These are phyloP conservation scores for Dictyostelium intermedium DNA, from an alignment of 78 protist genomes.

Conservation along the genomic window DNA sequence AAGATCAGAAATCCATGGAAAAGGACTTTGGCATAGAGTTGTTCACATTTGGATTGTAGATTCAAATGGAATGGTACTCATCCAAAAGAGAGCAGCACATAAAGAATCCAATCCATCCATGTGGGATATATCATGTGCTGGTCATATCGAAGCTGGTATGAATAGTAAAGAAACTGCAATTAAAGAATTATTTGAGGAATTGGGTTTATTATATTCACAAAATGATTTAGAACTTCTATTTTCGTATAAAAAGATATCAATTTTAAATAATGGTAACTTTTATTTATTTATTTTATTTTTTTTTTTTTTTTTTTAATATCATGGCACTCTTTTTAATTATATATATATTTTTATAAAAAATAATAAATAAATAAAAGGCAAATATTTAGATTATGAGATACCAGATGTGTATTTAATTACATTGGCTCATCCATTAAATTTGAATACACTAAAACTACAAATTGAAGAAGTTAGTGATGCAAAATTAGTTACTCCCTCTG, in stretches of 20 bases:
- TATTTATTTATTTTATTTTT: background rate
- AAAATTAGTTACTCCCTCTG: background rate
- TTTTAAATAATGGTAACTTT: slow-evolving; percentile 20
- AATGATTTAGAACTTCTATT: slow-evolving; percentile 21
- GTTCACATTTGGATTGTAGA: slow-evolving; percentile 45
- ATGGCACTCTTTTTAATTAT: no score
- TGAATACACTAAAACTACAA: slow-evolving; percentile 6
- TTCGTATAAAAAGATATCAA: background rate
- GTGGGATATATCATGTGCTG: slow-evolving; percentile 79
- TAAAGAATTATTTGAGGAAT: slow-evolving; percentile 50
- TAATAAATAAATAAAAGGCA: background rate
- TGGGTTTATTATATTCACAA: slow-evolving; percentile 26
- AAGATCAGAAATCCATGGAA: slow-evolving; percentile 31
- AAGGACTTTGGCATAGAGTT: slow-evolving; percentile 38
- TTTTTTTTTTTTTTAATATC: background rate
- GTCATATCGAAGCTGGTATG: slow-evolving; percentile 71
- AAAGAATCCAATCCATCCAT: slow-evolving; percentile 42
- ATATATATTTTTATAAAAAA: no score
- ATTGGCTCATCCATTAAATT: slow-evolving; percentile 7
- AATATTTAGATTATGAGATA: slow-evolving; percentile 45
- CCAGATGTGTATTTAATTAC: slow-evolving; percentile 58
- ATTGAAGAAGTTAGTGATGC: slow-evolving; percentile 56
- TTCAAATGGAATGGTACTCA: slow-evolving; percentile 8
- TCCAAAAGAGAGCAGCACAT: slow-evolving; percentile 10
- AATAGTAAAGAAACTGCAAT: slow-evolving; percentile 20